Evolutionary conservation across 164 flowering plant species (phyloP).

Genomic region (Kalanchoe fedtschenkoi): DNA sequence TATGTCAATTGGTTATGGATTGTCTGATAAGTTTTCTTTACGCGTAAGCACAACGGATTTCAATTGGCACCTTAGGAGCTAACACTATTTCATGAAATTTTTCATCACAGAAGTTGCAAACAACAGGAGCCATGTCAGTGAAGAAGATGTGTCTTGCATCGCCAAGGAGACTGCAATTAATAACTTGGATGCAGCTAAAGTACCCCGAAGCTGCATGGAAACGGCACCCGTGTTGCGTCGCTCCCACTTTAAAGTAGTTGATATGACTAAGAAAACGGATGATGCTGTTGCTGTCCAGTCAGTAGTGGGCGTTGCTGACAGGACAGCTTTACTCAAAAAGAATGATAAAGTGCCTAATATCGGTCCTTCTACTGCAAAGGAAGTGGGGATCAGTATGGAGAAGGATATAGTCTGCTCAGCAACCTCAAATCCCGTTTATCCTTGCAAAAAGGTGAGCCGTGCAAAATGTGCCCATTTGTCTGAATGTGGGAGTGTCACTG

Average conservation of each 20-base stretch:
- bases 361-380: constrained; percentile 15
- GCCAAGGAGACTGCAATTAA: constrained; percentile 13
- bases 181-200: constrained; percentile 12
- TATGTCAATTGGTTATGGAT: too few species aligned
- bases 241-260: constrained; percentile 12
- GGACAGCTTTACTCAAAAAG: constrained; percentile 8
- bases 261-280: constrained; percentile 27
- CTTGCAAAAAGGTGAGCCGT: constrained; percentile 20
- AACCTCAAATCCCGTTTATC: constrained; percentile 23
- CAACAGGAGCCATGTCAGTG: constrained; percentile 8
- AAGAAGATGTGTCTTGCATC: constrained; percentile 21
- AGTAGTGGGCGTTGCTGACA: constrained; percentile 11
- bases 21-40: not conserved
- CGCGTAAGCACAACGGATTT: not conserved
- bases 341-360: constrained; percentile 8
- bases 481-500: constrained; percentile 60
- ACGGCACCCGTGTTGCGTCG: constrained; percentile 9
- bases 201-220: constrained; percentile 12
- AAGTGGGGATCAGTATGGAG: constrained; percentile 46
- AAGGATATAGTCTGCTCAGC: constrained; percentile 33
- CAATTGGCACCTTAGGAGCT: not conserved
- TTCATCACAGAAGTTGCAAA: not conserved
- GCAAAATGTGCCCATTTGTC: constrained; percentile 36
- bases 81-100: not conserved
- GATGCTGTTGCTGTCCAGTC: constrained; percentile 7